These are phyloP conservation scores for Chloris gayana DNA, from an alignment of 176 grass and related monocot genomes.

Conservation along the genomic window DNA sequence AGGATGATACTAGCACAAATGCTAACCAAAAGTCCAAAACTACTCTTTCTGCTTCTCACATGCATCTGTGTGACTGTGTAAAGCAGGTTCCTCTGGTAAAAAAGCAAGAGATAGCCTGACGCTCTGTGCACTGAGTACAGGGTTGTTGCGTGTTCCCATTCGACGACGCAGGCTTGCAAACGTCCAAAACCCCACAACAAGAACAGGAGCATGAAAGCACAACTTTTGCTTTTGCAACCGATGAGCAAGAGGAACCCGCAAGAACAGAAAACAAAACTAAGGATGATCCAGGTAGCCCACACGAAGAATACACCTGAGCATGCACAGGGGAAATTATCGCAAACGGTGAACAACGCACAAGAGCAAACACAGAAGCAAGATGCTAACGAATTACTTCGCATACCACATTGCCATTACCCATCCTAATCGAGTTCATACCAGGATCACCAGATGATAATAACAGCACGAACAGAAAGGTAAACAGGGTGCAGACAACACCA, in stretches of 20 bases:
- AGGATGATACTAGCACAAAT: no score
- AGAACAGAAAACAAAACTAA: not conserved
- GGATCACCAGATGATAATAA: not conserved
- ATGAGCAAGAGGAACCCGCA: not conserved
- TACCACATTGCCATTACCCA: not conserved
- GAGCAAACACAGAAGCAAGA: not conserved
- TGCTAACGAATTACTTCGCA: not conserved
- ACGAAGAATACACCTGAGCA: not conserved
- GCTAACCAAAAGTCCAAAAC: no score
- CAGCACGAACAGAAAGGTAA: conserved; percentile 15
- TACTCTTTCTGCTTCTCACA: no score
- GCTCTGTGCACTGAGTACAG: not conserved
- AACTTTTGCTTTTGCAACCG: not conserved
- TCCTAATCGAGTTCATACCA: not conserved
- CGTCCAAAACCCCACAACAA: not conserved
- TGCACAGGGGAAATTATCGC: not conserved
- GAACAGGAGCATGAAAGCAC: not conserved
- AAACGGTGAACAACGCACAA: not conserved
- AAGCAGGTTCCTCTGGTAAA: no score
- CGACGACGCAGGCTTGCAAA: not conserved
- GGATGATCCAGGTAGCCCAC: no score
- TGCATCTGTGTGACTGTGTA: no score
- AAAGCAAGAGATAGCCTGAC: not conserved
- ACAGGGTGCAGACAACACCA: not conserved
- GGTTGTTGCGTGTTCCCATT: not conserved